Evolutionary conservation across 805 yeast genomes (phyloP), one percentile per base, ranked within the genome.

Genomic region (Wilhelminamyces savonicus): DNA sequence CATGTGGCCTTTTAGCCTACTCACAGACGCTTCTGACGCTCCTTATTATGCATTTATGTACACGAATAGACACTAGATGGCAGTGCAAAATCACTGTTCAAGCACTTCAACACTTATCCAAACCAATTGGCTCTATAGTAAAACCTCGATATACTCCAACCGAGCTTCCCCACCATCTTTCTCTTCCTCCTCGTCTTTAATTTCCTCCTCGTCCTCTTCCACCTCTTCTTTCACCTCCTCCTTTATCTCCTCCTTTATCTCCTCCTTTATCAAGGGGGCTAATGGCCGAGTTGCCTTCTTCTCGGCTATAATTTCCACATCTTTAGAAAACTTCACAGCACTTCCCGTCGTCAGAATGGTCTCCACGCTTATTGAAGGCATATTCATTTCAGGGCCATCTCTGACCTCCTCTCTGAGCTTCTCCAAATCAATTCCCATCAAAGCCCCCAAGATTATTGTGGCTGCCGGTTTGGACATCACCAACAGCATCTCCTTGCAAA

Each of bases 381-480:
- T 69, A 41, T 82, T 82, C 2, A 67, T 70, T 40, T 82, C 94
- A 0, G 94, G 92, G 0, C 92, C 92, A 48, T 74, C 73, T 1
- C 70, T 69, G 4, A 82, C 67, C 14, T 61, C 59, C 17, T 68
- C 62, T 14, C 34, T 34, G 13, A 64, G 30, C 33, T 66, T 48
- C 13, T 74, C 70, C 8, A 78, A 34, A 16, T 62, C 63, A 17
- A 66, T 57, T 0, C 85, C 88, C 17, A 79, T 47, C 4, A 92
- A 62, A 11, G 64, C 48, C 11, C 79, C 76, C 11, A 88, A 44
- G 5, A 90, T 74, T 2, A 90, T 66, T 10, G 72, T 56, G 0
- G 95, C 86, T 0, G 92, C 97, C 9, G 82, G 80, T 45, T 90
- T 92, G 0, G 97, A 86, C 39, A 90, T 59, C 5, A 92, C 97